Base-by-base conservation (phyloP, 2,329 filamentous ascomycete species). In the Fusarium nelsonii region DNA sequence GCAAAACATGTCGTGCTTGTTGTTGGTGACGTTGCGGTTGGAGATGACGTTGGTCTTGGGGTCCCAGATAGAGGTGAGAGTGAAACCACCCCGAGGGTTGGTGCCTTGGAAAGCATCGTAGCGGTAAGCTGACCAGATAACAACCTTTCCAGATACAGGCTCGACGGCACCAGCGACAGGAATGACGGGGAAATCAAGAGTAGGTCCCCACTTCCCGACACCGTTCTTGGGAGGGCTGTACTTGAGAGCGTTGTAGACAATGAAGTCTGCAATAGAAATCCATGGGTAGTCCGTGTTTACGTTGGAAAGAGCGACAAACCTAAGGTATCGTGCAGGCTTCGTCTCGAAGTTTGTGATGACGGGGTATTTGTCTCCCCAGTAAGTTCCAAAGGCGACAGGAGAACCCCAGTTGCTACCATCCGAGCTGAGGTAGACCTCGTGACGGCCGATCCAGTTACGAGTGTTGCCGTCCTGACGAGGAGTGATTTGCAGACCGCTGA, bases 1-100 rank as follows among this genome's bases (percentile, higher is more conserved):
- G 72, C 86, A 88, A 71, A 87, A 87, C 85, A 87, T 87, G 70
- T 87, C 84, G 69, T 87, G 84, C 9, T 79, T 68, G 1, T 83
- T 86, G 68, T 85, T 74, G 56, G 76, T 73, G 7, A 82, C 36
- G 14, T 64, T 68, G 8, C 58, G 68, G 37, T 64, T 52, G 2
- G 63, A 49, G 23, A 70, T 68, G n/a, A 70, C 26, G 10, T 65
- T 65, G 0, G 66, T 70, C 52, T 46, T 52, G 4, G 63, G 68
- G 14, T 70, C 68, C 68, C 68, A 70, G 50, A 70, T 50, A 3
- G 68, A 67, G 6, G 58, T 70, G 14, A 70, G 54, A 36, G 68
- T 70, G 34, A 70, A 70, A 4, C 68, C 68, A 20, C 68, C 68
- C 18, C 62, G 66, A 3, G 68, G 58, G 6, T 18, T 68, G 7